These are phyloP conservation scores for Capsella bursapastoris DNA, from an alignment of 345 rosid genomes.

Conservation along the genomic window DNA sequence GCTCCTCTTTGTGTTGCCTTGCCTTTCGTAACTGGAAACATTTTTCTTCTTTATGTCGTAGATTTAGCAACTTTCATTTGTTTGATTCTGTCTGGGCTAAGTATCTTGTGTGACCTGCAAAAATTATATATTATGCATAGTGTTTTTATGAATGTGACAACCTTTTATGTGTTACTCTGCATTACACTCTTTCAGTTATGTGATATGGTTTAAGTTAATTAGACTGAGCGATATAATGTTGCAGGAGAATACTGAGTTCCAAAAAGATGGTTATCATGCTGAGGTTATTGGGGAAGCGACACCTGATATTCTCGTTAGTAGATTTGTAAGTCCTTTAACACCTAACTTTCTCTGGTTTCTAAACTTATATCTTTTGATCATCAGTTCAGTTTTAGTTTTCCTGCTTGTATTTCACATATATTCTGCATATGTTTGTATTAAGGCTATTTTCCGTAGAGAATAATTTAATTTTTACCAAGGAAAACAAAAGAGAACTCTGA, in stretches of 20 bases:
- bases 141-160: conserved; percentile 10
- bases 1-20: conserved; percentile 6
- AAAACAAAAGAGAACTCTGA: background rate
- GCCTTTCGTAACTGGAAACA: background rate
- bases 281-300: conserved; percentile 89
- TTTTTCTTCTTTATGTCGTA: conserved; percentile 6
- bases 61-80: conserved; percentile 13
- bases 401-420: conserved; percentile 18
- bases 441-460: background rate
- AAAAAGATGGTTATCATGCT: conserved; percentile 78
- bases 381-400: background rate
- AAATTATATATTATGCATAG: background rate
- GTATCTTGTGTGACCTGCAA: conserved; percentile 7
- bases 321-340: conserved; percentile 71
- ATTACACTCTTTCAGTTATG: conserved; percentile 12
- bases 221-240: conserved; percentile 12
- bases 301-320: conserved; percentile 83
- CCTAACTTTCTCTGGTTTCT: conserved; percentile 3
- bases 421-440: conserved; percentile 8
- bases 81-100: conserved; percentile 8
- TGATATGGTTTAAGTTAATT: background rate
- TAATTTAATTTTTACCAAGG: background rate
- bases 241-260: conserved; percentile 66
- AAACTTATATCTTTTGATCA: conserved; percentile 17
- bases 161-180: background rate